phyloP scores from a whole-genome alignment of 2,329 filamentous ascomycete species.

The Fusarium sp. region DNA sequence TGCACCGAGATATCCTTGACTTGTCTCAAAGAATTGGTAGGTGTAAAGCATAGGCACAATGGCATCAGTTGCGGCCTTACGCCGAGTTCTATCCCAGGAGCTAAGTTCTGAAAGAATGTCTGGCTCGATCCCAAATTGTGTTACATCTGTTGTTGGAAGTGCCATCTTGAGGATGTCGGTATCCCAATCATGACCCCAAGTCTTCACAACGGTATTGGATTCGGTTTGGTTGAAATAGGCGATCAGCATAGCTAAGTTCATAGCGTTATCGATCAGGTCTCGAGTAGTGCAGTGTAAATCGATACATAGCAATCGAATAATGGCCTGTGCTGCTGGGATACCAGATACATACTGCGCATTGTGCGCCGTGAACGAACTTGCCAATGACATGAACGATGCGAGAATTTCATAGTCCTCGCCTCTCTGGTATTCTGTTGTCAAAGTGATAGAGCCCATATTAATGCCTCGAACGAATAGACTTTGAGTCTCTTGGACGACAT shows the following conservation, averaged over 20 bases:
- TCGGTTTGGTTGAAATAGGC: conserved; percentile 1
- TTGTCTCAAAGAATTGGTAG: conserved; percentile 7
- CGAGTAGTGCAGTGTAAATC: not conserved
- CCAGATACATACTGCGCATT: not conserved
- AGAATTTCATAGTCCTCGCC: not conserved
- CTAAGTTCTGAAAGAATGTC: not conserved
- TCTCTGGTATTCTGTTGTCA: not conserved
- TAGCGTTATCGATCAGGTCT: not conserved
- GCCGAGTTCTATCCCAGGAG: conserved; percentile 1
- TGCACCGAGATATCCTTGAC: not conserved
- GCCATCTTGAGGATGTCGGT: not conserved
- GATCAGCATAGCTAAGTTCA: conserved; percentile 11
- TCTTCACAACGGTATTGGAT: not conserved
- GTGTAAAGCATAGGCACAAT: not conserved
- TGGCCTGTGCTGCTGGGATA: conserved; percentile 1
- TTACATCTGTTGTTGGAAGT: not conserved
- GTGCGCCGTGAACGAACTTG: conserved; percentile 6
- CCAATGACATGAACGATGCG: conserved; percentile 10
- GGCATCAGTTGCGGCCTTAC: not conserved
- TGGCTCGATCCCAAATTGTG: not conserved
- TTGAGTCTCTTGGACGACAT: not conserved
- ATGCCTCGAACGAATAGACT: not conserved
- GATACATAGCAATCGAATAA: not conserved
- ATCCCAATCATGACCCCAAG: not conserved
- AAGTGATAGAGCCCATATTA: not conserved